These are phyloP conservation scores for Nothophytophthora sp. DNA, from an alignment of 352 stramenopile species.

Conservation along the genomic window DNA sequence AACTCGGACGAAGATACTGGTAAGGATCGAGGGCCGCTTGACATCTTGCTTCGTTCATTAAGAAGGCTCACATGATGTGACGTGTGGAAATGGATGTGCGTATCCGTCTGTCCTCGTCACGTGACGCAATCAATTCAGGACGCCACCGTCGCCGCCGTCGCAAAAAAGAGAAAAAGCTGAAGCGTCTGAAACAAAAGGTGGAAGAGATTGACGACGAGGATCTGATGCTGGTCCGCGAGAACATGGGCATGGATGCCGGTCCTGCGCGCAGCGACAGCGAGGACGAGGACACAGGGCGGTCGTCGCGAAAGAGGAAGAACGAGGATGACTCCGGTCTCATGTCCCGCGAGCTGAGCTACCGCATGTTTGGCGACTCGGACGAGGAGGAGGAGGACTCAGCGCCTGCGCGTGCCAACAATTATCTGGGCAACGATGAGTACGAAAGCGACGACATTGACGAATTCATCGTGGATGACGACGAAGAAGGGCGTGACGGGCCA, in stretches of 20 bases:
- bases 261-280: constrained; percentile 76
- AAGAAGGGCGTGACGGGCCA: constrained; percentile 79
- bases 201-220: constrained; percentile 90
- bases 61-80: constrained; percentile 9
- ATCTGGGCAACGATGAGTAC: constrained; percentile 87
- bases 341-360: constrained; percentile 85
- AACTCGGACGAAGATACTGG: constrained; percentile 69
- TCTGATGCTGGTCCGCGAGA: constrained; percentile 88
- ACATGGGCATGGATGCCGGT: constrained; percentile 85
- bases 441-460: constrained; percentile 90
- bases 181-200: constrained; percentile 86
- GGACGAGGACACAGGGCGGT: constrained; percentile 71
- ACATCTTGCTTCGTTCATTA: not conserved
- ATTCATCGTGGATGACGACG: constrained; percentile 91
- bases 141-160: constrained; percentile 68
- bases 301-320: constrained; percentile 71
- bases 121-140: constrained; percentile 23
- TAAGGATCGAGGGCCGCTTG: constrained; percentile 23
- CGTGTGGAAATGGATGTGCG: constrained; percentile 4
- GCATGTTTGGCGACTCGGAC: constrained; percentile 90
- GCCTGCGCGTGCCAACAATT: constrained; percentile 70
- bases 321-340: constrained; percentile 79
- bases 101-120: not conserved
- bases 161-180: constrained; percentile 90
- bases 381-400: constrained; percentile 85